A percentile compares a stretch with the other conserved stretches of the same genome.
Conservation (phyloP, 176 grass and related monocot species). For the Aegilops longissima region DNA sequence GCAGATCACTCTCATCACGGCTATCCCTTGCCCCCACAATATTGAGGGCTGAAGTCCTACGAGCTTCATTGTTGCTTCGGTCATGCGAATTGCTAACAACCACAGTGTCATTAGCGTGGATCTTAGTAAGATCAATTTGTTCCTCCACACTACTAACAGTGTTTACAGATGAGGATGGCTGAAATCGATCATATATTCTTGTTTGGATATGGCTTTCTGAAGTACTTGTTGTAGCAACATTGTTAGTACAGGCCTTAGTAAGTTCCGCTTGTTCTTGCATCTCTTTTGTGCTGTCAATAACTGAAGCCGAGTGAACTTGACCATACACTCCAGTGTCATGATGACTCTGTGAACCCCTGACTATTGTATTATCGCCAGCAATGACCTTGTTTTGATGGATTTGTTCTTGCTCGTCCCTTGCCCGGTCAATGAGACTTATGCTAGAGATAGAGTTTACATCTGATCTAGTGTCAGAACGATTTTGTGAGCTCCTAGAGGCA, state of each 20-base stretch:
- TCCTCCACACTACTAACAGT: constrained; percentile 14
- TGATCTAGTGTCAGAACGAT: constrained; percentile 34
- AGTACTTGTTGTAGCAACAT: constrained; percentile 10
- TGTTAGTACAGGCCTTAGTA: constrained; percentile 15
- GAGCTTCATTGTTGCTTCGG: constrained; percentile 26
- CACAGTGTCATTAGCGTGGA: constrained; percentile 22
- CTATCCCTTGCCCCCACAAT: constrained; percentile 20
- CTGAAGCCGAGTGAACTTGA: constrained; percentile 24
- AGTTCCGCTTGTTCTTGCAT: constrained; percentile 32
- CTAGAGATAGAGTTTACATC: constrained; percentile 23
- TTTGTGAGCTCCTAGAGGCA: constrained; percentile 26
- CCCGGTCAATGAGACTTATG: constrained; percentile 3
- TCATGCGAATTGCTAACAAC: constrained; percentile 26
- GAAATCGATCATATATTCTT: constrained; percentile 6
- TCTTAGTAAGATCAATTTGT: constrained; percentile 28
- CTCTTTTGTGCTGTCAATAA: constrained; percentile 13
- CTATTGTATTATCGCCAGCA: constrained; percentile 19
- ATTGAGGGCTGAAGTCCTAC: constrained; percentile 20
- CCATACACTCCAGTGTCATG: constrained; percentile 25
- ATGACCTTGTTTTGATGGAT: constrained; percentile 35
- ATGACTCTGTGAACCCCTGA: constrained; percentile 28
- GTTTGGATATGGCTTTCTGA: background rate
- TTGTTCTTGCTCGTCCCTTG: constrained; percentile 20
- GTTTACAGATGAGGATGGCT: constrained; percentile 21
- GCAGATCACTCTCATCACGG: constrained; percentile 20